Evolutionary conservation across 257 asterid species (phyloP).

Genomic region (Nicotiana knightiana): DNA sequence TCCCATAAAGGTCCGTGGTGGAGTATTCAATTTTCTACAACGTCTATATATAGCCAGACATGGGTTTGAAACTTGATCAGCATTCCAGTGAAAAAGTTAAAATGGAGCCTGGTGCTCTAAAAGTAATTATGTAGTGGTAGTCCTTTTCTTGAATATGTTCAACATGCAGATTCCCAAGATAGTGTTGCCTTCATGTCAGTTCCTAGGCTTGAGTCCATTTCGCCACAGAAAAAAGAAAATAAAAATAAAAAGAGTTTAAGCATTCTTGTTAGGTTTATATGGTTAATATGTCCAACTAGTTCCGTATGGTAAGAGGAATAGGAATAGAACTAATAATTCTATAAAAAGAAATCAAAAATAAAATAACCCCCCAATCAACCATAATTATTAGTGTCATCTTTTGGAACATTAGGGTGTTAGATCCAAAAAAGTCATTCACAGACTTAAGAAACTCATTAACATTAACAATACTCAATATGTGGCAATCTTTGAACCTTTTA

Average conservation of each 20-base stretch:
- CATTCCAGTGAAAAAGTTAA: constrained; percentile 1
- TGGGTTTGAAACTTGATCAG: constrained; percentile 5
- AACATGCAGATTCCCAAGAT: constrained; percentile 16
- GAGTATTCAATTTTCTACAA: neutral
- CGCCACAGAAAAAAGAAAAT: neutral
- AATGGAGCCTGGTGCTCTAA: constrained; percentile 16
- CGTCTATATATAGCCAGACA: neutral
- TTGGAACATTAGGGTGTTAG: no score
- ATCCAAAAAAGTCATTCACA: no score
- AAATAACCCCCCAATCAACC: no score
- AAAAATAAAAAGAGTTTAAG: neutral
- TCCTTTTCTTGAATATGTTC: constrained; percentile 21
- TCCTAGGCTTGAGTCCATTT: constrained; percentile 6
- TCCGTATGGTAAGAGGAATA: no score
- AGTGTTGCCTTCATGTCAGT: constrained; percentile 29
- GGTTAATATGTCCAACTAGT: neutral
- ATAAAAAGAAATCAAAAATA: no score
- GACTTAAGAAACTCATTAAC: no score
- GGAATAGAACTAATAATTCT: no score
- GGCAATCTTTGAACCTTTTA: no score
- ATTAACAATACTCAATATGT: no score
- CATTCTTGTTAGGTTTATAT: neutral
- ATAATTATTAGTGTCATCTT: no score
- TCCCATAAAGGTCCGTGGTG: neutral
- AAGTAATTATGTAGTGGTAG: constrained; percentile 23